phyloP scores from a whole-genome alignment of 139 green algal species.

The Nannochloris sp. region DNA sequence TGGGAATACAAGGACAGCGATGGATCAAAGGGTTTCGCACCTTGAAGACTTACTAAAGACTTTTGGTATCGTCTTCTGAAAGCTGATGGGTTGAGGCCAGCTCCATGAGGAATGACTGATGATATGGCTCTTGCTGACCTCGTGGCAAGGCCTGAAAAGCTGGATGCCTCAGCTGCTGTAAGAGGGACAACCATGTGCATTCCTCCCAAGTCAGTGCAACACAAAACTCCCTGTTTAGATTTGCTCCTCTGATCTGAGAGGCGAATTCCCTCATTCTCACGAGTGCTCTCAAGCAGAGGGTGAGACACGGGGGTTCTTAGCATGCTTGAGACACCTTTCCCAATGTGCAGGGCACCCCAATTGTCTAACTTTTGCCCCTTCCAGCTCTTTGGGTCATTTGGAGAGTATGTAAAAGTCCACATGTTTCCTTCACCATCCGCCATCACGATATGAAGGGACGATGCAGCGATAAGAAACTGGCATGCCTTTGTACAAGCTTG shows the following conservation, averaged over 20 bases:
- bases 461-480: conserved; percentile 69
- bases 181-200: conserved; percentile 11
- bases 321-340: conserved; percentile 14
- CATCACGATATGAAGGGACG: conserved; percentile 41
- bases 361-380: conserved; percentile 44
- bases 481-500: conserved; percentile 29
- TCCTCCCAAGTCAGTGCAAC: conserved; percentile 1
- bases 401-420: conserved; percentile 28
- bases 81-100: conserved; percentile 58
- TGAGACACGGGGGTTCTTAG: conserved; percentile 4
- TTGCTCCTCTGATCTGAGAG: not conserved
- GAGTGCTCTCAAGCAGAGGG: no score
- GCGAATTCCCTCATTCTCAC: no score
- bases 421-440: conserved; percentile 43
- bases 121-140: conserved; percentile 38
- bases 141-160: conserved; percentile 16
- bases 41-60: conserved; percentile 19
- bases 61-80: conserved; percentile 47
- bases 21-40: conserved; percentile 7
- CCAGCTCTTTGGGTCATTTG: conserved; percentile 37
- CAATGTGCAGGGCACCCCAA: conserved; percentile 27
- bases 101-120: conserved; percentile 36
- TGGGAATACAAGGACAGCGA: conserved; percentile 13
- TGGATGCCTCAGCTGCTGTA: conserved; percentile 5
- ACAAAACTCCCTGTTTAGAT: conserved; percentile 21